Evolutionary conservation across 371 early-diverging fungal species (phyloP), one percentile per base, ranked within the genome.

Genomic region (Encephalitozoon hellem): DNA sequence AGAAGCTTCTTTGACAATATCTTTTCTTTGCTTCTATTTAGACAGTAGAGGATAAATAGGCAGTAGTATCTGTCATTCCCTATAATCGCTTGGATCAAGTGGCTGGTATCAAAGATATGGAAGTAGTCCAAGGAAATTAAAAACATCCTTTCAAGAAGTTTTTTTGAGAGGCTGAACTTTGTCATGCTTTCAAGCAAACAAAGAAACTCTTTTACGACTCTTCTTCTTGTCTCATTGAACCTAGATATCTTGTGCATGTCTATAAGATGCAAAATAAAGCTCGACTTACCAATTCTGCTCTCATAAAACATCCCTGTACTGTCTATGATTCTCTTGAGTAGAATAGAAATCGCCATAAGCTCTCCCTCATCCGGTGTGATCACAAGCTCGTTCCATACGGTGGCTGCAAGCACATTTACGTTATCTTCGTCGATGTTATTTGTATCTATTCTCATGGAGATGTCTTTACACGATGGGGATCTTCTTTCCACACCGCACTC

Each of bases 321-420:
- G 9, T 45, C 45, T 2, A 72, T 72, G 9, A 64, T 47, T n/a
- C 11, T 65, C 21, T 8, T 45, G 34, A 72, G 15, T 9, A 72
- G 39, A 51, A 47, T 51, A 6, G 51, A 28, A 34, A 72, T 41
- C 2, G 73, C 25, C 11, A 15, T 49, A 18, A 72, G 43, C 65
- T 72, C 73, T 12, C 38, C 47, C 32, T 72, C 52, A 45, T 25
- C 65, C 9, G 73, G 73, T 1, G 38, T 38, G 1, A 47, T 65
- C 28, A 32, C 32, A 6, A 72, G 59, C 47, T 72, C 73, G 3
- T 72, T 32, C 73, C 73, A 72, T 12, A 59, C 0, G 5, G 43
- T 41, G n/a, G 71, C 59, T 26, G 55, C 43, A 43, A 59, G 59
- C 3, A 59, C 30, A 51, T 71, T 71, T 23, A 43, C 47, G 39